Percentiles rank a stretch among this genome's conserved stretches.
Conservation (phyloP, 2,329 filamentous ascomycete species). For the Claviceps quebecensis region DNA sequence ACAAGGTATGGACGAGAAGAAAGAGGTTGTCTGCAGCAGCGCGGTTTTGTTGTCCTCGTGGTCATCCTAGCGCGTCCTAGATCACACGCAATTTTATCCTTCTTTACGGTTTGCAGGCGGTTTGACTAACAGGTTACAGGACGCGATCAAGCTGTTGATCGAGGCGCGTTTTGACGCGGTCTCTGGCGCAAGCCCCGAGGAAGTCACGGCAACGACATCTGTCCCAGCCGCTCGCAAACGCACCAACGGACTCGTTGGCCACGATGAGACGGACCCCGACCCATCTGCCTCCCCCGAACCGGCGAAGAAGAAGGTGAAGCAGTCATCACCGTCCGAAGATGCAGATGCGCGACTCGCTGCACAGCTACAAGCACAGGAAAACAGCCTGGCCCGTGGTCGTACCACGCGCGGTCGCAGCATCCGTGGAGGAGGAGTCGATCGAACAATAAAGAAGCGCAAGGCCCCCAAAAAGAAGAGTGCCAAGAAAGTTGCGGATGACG, state of each 20-base stretch:
- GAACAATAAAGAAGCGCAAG: conserved; percentile 52
- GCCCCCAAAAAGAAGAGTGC: conserved; percentile 57
- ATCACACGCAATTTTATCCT: not conserved
- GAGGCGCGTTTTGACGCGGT: conserved; percentile 62
- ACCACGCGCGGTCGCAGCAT: conserved; percentile 46
- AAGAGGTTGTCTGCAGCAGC: not conserved
- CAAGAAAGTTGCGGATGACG: conserved; percentile 61
- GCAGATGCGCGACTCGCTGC: conserved; percentile 80
- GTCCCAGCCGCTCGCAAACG: conserved; percentile 20
- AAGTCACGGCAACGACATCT: conserved; percentile 26
- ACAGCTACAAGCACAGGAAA: conserved; percentile 83
- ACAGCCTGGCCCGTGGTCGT: conserved; percentile 50
- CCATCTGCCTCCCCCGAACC: conserved; percentile 32
- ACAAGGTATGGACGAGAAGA: conserved; percentile 32
- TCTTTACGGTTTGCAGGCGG: not conserved
- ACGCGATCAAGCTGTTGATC: conserved; percentile 57
- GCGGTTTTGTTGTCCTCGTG: not conserved
- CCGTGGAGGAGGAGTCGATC: conserved; percentile 41
- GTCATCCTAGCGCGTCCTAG: too few species aligned
- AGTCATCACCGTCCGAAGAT: conserved; percentile 46
- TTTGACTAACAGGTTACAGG: conserved; percentile 25
- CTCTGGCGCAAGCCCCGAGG: conserved; percentile 35
- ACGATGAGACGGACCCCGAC: conserved; percentile 32
- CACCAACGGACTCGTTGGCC: conserved; percentile 22
- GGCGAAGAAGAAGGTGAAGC: conserved; percentile 53